Percentiles rank a stretch among this genome's conserved stretches.
phyloP scores from a whole-genome alignment of 495 filamentous ascomycete genomes.

The Penicillium egyptiacum region DNA sequence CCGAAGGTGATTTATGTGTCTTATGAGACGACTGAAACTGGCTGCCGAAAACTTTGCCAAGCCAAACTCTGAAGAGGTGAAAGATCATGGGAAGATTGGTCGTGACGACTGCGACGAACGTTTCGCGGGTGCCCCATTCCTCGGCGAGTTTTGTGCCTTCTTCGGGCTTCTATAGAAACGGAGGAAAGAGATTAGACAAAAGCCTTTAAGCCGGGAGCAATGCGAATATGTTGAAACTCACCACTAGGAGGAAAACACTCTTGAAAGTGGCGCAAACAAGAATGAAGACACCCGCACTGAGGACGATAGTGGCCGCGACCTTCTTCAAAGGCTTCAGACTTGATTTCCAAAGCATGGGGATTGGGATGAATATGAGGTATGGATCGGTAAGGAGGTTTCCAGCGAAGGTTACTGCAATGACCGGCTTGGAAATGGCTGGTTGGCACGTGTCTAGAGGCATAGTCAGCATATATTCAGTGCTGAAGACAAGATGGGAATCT shows the following conservation, averaged over 20 bases:
- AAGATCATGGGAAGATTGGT: constrained; percentile 57
- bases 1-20: constrained; percentile 26
- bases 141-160: constrained; percentile 49
- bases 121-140: constrained; percentile 53
- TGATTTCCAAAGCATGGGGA: constrained; percentile 54
- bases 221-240: constrained; percentile 21
- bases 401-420: constrained; percentile 47
- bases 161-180: constrained; percentile 35
- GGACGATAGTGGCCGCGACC: constrained; percentile 45
- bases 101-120: constrained; percentile 52
- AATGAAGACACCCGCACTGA: constrained; percentile 52
- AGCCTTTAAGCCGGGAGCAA: background rate
- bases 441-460: constrained; percentile 45
- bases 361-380: constrained; percentile 54
- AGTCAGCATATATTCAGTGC: background rate
- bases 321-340: constrained; percentile 47
- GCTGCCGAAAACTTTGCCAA: constrained; percentile 37
- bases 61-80: constrained; percentile 47
- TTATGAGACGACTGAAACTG: constrained; percentile 31
- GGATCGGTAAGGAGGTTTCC: constrained; percentile 51
- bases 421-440: constrained; percentile 46
- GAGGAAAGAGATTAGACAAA: background rate
- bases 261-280: constrained; percentile 49
- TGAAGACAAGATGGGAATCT: constrained; percentile 18
- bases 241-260: constrained; percentile 45